Conservation (phyloP, 2,329 filamentous ascomycete genomes). For the Pseudogymnoascus sp. region DNA sequence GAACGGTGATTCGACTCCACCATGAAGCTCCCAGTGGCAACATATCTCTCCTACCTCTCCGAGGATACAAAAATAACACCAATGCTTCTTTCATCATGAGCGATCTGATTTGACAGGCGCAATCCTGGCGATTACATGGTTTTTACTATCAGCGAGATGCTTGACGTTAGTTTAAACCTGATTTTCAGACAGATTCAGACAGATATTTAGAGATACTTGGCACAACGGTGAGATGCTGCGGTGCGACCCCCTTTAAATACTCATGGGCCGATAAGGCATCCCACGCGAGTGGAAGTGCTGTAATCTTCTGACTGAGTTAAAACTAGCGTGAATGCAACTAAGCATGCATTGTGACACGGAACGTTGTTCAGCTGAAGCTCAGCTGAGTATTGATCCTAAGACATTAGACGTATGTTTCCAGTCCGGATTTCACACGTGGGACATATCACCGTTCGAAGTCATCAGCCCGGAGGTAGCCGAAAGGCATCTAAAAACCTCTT, state of each 20-base stretch:
- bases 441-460: not conserved
- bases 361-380: not conserved
- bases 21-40: too few relatives aligned
- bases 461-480: not conserved
- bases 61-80: too few relatives aligned
- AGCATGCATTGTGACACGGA: not conserved
- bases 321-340: not conserved
- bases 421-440: constrained; percentile 3
- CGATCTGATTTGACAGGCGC: not conserved
- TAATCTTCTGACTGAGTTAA: not conserved
- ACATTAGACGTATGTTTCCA: not conserved
- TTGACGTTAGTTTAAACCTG: not conserved
- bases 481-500: not conserved
- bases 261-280: not conserved
- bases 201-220: not conserved
- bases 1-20: too few relatives aligned
- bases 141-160: not conserved
- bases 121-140: not conserved
- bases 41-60: too few relatives aligned
- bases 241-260: not conserved
- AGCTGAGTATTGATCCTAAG: constrained; percentile 1
- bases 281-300: not conserved
- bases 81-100: too few relatives aligned
- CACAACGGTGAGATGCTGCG: not conserved
- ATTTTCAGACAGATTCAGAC: not conserved